These are phyloP conservation scores for Taphrina confusa DNA, from an alignment of 1,139 yeast species.

Conservation along the genomic window DNA sequence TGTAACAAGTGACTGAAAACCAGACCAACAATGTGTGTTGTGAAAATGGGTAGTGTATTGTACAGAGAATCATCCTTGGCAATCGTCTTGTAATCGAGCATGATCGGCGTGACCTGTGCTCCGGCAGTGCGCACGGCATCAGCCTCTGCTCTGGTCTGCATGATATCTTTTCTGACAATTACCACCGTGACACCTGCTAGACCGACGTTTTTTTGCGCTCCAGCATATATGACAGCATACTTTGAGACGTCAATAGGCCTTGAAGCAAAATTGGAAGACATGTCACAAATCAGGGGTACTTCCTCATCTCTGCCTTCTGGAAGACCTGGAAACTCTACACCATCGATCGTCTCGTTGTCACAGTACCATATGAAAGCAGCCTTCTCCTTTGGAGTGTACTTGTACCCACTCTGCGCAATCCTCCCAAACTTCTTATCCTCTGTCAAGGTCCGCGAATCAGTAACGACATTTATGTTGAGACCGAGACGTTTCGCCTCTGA, in stretches of 20 bases:
- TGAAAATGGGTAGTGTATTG: slow-evolving; percentile 92
- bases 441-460: slow-evolving; percentile 56
- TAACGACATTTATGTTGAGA: slow-evolving; percentile 67
- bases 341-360: slow-evolving; percentile 95
- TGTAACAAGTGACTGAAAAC: slow-evolving; percentile 65
- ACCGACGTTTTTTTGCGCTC: slow-evolving; percentile 97
- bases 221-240: slow-evolving; percentile 76
- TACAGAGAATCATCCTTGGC: slow-evolving; percentile 88
- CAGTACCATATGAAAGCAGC: slow-evolving; percentile 86
- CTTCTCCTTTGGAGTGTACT: slow-evolving; percentile 51
- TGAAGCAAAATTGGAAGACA: slow-evolving; percentile 90
- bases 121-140: slow-evolving; percentile 60
- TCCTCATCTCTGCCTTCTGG: slow-evolving; percentile 53
- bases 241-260: slow-evolving; percentile 75
- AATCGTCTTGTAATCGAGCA: slow-evolving; percentile 81
- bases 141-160: slow-evolving; percentile 64
- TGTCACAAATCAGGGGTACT: slow-evolving; percentile 70
- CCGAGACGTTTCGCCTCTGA: slow-evolving; percentile 89
- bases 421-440: slow-evolving; percentile 58
- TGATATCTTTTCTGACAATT: slow-evolving; percentile 75
- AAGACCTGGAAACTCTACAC: slow-evolving; percentile 72
- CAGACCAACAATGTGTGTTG: slow-evolving; percentile 78
- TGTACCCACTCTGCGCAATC: slow-evolving; percentile 59
- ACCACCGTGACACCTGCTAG: slow-evolving; percentile 91
- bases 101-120: slow-evolving; percentile 81